These are phyloP conservation scores for Cladochytrium replicatum DNA, from an alignment of 192 early-diverging fungal genomes.

Conservation along the genomic window DNA sequence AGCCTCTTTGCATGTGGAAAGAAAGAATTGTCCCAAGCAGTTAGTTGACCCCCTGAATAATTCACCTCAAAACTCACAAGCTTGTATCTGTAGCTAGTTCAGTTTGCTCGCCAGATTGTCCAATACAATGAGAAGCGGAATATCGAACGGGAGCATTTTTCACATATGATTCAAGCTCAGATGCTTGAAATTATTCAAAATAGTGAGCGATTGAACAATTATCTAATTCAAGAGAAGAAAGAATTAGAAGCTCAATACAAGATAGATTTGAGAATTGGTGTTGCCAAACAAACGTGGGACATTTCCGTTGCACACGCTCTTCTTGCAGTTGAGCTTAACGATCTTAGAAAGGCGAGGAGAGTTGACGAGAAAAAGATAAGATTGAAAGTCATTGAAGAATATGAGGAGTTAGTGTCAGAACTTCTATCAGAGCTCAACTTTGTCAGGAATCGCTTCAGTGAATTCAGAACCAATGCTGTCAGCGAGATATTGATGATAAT, in stretches of 20 bases:
- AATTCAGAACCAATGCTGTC: constrained; percentile 39
- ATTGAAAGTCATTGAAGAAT: constrained; percentile 39
- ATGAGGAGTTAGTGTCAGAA: constrained; percentile 44
- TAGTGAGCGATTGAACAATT: constrained; percentile 28
- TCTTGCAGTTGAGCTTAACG: constrained; percentile 35
- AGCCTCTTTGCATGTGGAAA: constrained; percentile 38
- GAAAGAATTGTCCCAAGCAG: constrained; percentile 26
- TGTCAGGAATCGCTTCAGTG: constrained; percentile 36
- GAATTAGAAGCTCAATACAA: constrained; percentile 26
- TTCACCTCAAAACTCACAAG: neutral
- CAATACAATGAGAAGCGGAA: constrained; percentile 35
- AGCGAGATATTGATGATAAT: constrained; percentile 44
- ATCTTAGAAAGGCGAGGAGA: constrained; percentile 29
- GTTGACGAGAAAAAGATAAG: constrained; percentile 38
- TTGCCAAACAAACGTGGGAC: constrained; percentile 18
- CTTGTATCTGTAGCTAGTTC: constrained; percentile 14
- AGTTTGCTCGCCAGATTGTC: constrained; percentile 26
- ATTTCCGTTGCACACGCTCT: constrained; percentile 29
- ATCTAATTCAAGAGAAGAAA: constrained; percentile 31
- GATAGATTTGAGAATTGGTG: constrained; percentile 1
- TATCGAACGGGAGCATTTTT: constrained; percentile 37
- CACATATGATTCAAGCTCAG: constrained; percentile 17
- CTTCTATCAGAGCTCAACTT: constrained; percentile 43
- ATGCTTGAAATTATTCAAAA: constrained; percentile 30
- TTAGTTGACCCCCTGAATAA: constrained; percentile 5